Evolutionary conservation across 2,329 filamentous ascomycete species (phyloP), one percentile per base, ranked within the genome.

Genomic region (Xylariaceae sp.): DNA sequence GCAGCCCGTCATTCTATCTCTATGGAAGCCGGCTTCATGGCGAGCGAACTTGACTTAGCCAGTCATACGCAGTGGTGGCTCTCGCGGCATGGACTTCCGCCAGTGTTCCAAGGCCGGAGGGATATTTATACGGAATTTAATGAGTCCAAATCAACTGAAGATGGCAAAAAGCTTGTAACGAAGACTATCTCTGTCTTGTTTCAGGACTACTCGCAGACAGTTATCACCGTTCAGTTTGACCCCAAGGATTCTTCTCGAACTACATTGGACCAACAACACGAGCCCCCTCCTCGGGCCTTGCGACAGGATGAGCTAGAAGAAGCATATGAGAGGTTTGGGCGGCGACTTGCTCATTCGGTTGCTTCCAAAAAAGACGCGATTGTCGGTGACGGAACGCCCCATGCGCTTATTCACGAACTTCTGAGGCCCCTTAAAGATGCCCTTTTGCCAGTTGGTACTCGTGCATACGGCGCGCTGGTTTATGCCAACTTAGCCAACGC

Each of bases 401-500:
- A 88, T 47, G 83, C 80, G 0, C 79, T 99, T 5, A 74, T 96
- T n/a, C 74, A 84, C 46, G 87, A 96, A 64, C 81, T 97, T 5
- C 79, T 99, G 47, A 80, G 80, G 36, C 85, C 88, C 0, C 80
- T 91, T 62, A 76, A 80, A 15, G 84, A 88, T 55, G 91, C 88
- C 0, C 80, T 99, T 4, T 76, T 80, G 2, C 92, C 94, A 0
- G 84, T 97, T 6, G 92, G 92, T n/a, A 89, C 84, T 10, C 87
- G 92, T 46, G 83, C 90, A 3, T 99, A 92, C 68, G 94, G 94
- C 56, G 91, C 92, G 4, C 78, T 95, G 21, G 90, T 99, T 13
- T 99, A 99, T 71, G 84, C 89, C 60, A 99, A 99, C 68, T 81
- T 97, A 54, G 94, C 89, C 66, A 99, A 99, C 68, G 92, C 94